These are phyloP conservation scores for Leccinum solheimii DNA, from an alignment of 1,284 basidiomycete genomes.

Conservation along the genomic window DNA sequence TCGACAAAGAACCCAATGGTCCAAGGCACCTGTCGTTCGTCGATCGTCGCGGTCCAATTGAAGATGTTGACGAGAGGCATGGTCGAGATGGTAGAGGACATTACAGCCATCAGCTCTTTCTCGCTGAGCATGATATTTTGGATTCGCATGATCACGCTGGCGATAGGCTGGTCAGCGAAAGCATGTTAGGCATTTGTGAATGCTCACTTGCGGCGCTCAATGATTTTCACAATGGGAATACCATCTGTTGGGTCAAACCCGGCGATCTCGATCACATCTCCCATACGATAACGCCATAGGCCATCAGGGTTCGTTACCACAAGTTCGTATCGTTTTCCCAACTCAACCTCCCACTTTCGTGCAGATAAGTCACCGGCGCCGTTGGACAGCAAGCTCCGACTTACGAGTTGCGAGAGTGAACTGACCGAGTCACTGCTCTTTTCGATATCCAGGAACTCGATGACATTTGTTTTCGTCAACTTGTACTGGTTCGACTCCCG, in stretches of 20 bases:
- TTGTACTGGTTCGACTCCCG: slow-evolving; percentile 14
- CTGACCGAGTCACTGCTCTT: background rate
- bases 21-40: background rate
- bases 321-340: background rate
- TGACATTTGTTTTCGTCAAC: background rate
- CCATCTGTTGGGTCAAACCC: background rate
- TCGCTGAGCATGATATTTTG: background rate
- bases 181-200: too few relatives aligned
- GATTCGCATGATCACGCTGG: slow-evolving; percentile 10
- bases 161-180: background rate
- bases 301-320: background rate
- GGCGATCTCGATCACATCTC: background rate
- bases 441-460: background rate
- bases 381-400: background rate
- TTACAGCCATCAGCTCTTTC: slow-evolving; percentile 7
- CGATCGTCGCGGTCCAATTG: background rate
- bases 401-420: background rate
- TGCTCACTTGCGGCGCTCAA: background rate
- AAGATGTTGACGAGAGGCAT: background rate
- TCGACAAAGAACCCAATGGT: background rate
- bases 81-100: slow-evolving; percentile 1
- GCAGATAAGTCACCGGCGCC: background rate
- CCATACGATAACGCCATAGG: background rate
- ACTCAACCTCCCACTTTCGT: background rate
- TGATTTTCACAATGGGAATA: background rate